Evolutionary conservation across 1,284 basidiomycete genomes (phyloP), one percentile per base, ranked within the genome.

Genomic region (Athelia psychrophila): DNA sequence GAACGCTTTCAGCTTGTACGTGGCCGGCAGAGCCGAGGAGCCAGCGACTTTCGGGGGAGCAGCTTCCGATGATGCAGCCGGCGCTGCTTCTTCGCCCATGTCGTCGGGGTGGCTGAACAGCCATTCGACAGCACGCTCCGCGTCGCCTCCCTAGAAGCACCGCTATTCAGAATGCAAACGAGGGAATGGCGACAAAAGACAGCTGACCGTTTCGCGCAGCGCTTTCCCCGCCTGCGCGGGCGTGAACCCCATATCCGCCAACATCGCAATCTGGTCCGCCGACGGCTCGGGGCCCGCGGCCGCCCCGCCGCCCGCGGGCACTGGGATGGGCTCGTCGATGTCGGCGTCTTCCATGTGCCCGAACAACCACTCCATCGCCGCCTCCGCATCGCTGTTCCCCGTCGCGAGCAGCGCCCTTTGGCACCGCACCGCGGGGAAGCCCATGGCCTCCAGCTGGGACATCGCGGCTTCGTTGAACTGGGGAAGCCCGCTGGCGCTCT

Each of bases 311-410:
- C 59, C 53, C 3, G 65, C 58, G 9, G 67, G 45, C 2, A 64
- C 22, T 53, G 74, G 72, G n/a, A 96, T 83, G 0, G 94, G 95
- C 0, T 76, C 79, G 64, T 98, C 95, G 63, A 98, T 94, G 64
- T 95, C 94, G 9, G 90, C 78, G 69, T 98, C 96, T 8, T 98
- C 95, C 91, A 96, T 93, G 69, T 98, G 96, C 50, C 74, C 78
- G 64, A 99, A 97, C 38, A 99, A 70, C 96, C 96, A 99, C 57
- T 93, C 88, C 92, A 95, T 97, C 0, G 96, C 95, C 0, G 78
- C 79, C 61, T 96, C 92, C 0, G 89, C 75, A 58, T 88, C 84
- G 13, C 68, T 73, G 63, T 91, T 91, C 0, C 93, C 93, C 0
- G 95, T 98, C 0, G 93, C 95, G 2, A 96, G 75, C 15, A 98